Conservation (phyloP, 2,329 filamentous ascomycete species). For the Emydomyces testavorans region DNA sequence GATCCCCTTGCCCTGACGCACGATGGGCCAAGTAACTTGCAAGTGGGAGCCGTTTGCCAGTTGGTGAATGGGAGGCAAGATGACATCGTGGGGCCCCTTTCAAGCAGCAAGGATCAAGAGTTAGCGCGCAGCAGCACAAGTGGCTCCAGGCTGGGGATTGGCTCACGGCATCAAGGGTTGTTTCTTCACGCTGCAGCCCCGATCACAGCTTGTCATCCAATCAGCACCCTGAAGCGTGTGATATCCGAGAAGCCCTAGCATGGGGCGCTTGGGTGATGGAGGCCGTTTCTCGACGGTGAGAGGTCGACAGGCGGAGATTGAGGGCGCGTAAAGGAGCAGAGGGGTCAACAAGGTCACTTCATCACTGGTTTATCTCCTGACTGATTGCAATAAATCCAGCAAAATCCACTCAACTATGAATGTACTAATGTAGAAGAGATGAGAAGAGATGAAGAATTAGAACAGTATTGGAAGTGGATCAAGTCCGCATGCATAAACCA, state of each 20-base stretch:
- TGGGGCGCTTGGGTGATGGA: not conserved
- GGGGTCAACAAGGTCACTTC: not conserved
- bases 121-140: conserved; percentile 4
- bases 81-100: not conserved
- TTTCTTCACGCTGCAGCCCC: conserved; percentile 13
- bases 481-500: too few species aligned
- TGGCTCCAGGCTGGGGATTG: conserved; percentile 4
- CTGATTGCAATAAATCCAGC: not conserved
- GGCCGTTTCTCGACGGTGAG: not conserved
- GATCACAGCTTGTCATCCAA: conserved; percentile 10
- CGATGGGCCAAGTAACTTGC: not conserved
- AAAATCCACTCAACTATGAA: too few species aligned
- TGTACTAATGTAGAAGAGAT: too few species aligned
- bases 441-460: too few species aligned
- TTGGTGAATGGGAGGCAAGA: too few species aligned
- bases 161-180: conserved; percentile 6
- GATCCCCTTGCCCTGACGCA: too few species aligned
- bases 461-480: too few species aligned
- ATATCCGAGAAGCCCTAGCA: not conserved
- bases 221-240: not conserved
- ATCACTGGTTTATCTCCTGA: not conserved
- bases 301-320: not conserved
- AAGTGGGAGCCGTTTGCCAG: too few species aligned
- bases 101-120: conserved; percentile 1
- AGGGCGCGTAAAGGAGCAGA: not conserved